Conservation (phyloP, 768 basidiomycete genomes). For the Lepiota subincarnata region DNA sequence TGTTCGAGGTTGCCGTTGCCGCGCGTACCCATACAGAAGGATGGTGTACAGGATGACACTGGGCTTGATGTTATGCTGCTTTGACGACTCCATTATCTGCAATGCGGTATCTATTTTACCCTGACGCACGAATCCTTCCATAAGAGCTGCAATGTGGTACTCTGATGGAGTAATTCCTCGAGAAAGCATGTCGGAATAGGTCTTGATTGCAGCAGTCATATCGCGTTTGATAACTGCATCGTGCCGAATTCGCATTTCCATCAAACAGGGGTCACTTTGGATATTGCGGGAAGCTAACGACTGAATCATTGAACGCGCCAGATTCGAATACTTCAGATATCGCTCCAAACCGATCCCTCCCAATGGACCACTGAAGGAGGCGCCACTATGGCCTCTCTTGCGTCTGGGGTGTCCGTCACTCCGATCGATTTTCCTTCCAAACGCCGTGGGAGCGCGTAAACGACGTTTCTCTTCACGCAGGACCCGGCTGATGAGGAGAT, state of each 20-base stretch:
- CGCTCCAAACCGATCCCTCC: not conserved
- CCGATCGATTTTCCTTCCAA: too few species aligned
- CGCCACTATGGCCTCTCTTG: not conserved
- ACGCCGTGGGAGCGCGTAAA: constrained; percentile 36
- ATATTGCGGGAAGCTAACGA: constrained; percentile 45
- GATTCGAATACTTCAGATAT: constrained; percentile 18
- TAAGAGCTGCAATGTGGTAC: constrained; percentile 70
- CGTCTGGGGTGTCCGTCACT: too few species aligned
- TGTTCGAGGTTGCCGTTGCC: constrained; percentile 47
- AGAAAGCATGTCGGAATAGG: constrained; percentile 56
- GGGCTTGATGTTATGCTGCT: constrained; percentile 45
- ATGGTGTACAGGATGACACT: constrained; percentile 74
- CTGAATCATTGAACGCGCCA: constrained; percentile 38
- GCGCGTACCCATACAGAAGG: constrained; percentile 67
- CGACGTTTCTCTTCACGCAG: constrained; percentile 52
- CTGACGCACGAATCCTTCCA: constrained; percentile 62
- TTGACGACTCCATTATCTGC: constrained; percentile 50
- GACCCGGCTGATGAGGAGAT: constrained; percentile 48
- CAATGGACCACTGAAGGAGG: not conserved
- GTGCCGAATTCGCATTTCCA: constrained; percentile 59
- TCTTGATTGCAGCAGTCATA: constrained; percentile 43
- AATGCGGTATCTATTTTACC: constrained; percentile 61
- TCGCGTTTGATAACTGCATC: constrained; percentile 54
- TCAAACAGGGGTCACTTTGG: constrained; percentile 51
- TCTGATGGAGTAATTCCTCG: constrained; percentile 69